These are phyloP conservation scores for Hymenoscyphus salicellus DNA, from an alignment of 2,329 filamentous ascomycete species.

Conservation along the genomic window DNA sequence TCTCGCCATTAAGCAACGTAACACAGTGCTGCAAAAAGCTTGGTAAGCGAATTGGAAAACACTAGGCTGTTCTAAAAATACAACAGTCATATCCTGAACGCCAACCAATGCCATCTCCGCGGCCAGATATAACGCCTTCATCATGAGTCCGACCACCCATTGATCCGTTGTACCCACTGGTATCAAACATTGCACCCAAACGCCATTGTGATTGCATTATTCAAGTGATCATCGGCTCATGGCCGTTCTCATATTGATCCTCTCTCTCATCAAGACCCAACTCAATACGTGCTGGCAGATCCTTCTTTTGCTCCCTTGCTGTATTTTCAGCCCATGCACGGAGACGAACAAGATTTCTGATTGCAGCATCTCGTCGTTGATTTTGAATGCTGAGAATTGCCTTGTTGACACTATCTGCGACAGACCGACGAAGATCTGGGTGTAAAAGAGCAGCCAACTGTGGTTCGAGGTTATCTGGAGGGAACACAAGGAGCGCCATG, in stretches of 20 bases:
- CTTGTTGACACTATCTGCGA: conserved; percentile 87
- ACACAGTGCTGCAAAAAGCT: background rate
- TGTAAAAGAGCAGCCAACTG: conserved; percentile 74
- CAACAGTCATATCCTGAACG: conserved; percentile 3
- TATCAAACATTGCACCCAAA: conserved; percentile 1
- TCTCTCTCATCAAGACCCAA: conserved; percentile 31
- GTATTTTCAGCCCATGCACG: conserved; percentile 75
- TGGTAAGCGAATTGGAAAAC: conserved; percentile 6
- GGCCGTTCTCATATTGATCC: conserved; percentile 24
- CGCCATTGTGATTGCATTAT: background rate
- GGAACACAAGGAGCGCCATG: conserved; percentile 88
- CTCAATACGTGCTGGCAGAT: conserved; percentile 33
- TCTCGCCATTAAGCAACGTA: background rate
- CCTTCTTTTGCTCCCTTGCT: conserved; percentile 35
- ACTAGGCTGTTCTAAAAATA: conserved; percentile 7
- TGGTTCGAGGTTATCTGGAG: conserved; percentile 73
- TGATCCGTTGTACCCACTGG: background rate
- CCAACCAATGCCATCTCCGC: conserved; percentile 1
- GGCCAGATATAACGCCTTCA: conserved; percentile 1
- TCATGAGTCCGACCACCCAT: background rate
- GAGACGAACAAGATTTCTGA: conserved; percentile 76
- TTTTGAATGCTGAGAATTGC: conserved; percentile 76
- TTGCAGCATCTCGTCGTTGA: conserved; percentile 72
- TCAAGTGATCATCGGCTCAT: conserved; percentile 34
- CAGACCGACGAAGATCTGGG: conserved; percentile 72